A percentile compares a stretch with the other conserved stretches of the same genome.
These are phyloP conservation scores for Colletotrichum navitas DNA, from an alignment of 2,329 filamentous ascomycete species.

Conservation along the genomic window DNA sequence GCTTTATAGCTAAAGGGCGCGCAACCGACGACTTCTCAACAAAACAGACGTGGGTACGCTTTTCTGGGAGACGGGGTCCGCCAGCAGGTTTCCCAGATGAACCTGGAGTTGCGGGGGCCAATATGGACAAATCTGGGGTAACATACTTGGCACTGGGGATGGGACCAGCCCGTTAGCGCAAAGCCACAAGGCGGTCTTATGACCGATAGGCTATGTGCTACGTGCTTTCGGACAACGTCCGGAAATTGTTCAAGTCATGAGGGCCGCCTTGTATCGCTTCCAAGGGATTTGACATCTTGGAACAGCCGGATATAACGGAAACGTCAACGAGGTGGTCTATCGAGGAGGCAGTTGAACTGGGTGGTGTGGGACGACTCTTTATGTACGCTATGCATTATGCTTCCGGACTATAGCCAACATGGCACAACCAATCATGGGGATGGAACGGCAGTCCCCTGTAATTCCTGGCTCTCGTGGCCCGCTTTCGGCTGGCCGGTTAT, in stretches of 20 bases:
- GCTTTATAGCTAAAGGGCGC: constrained; percentile 22
- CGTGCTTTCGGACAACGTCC: background rate
- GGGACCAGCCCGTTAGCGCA: background rate
- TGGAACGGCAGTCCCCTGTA: background rate
- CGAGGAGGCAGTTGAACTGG: background rate
- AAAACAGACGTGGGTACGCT: background rate
- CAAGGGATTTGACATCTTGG: background rate
- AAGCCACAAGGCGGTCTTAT: background rate
- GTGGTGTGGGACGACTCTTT: background rate
- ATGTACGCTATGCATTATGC: background rate
- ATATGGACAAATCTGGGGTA: constrained; percentile 20
- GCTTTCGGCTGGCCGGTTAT: too few relatives aligned
- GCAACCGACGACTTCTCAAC: background rate
- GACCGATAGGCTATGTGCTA: background rate
- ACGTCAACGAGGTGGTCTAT: background rate
- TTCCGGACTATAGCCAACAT: background rate
- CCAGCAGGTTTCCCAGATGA: background rate
- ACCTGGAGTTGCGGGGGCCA: constrained; percentile 24
- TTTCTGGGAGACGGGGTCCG: constrained; percentile 12
- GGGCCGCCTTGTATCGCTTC: background rate
- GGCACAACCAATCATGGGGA: background rate
- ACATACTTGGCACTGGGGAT: constrained; percentile 16
- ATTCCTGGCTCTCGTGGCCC: background rate
- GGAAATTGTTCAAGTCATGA: background rate
- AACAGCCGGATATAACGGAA: background rate